Percentiles rank a stretch among this genome's conserved stretches.
Conservation (phyloP, 2,329 filamentous ascomycete species). For the Fusarium mangiferae region DNA sequence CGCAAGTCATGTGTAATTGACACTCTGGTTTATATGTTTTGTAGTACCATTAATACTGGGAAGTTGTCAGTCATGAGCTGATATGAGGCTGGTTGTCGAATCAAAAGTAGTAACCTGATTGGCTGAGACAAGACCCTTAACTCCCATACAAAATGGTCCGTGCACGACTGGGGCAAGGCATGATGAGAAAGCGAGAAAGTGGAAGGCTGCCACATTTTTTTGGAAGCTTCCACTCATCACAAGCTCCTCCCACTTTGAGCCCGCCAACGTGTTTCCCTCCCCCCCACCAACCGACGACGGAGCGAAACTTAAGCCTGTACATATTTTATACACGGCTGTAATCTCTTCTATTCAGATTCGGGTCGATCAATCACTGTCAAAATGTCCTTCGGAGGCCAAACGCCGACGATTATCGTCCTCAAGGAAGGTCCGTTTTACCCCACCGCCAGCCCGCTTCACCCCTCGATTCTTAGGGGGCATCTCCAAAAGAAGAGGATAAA, state of each 20-base stretch:
- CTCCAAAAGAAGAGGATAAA: conserved; percentile 13
- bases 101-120: conserved; percentile 17
- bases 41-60: not conserved
- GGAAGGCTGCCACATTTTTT: conserved; percentile 61
- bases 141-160: conserved; percentile 38
- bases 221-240: conserved; percentile 56
- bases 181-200: conserved; percentile 38
- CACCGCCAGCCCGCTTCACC: conserved; percentile 48
- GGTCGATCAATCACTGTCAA: conserved; percentile 42
- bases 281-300: conserved; percentile 26
- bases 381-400: conserved; percentile 98
- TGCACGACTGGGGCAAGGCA: conserved; percentile 44
- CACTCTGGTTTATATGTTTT: not conserved
- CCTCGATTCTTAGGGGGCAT: conserved; percentile 33
- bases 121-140: conserved; percentile 16
- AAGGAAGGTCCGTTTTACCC: conserved; percentile 83
- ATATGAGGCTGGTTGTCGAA: conserved; percentile 2
- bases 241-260: conserved; percentile 45
- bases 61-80: not conserved
- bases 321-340: conserved; percentile 19
- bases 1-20: not conserved
- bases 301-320: conserved; percentile 20
- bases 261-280: conserved; percentile 41
- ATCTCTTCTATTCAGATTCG: conserved; percentile 13
- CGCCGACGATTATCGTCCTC: conserved; percentile 96